phyloP scores from a whole-genome alignment of 2,329 filamentous ascomycete genomes.

The Raffaelea ambrosiae region DNA sequence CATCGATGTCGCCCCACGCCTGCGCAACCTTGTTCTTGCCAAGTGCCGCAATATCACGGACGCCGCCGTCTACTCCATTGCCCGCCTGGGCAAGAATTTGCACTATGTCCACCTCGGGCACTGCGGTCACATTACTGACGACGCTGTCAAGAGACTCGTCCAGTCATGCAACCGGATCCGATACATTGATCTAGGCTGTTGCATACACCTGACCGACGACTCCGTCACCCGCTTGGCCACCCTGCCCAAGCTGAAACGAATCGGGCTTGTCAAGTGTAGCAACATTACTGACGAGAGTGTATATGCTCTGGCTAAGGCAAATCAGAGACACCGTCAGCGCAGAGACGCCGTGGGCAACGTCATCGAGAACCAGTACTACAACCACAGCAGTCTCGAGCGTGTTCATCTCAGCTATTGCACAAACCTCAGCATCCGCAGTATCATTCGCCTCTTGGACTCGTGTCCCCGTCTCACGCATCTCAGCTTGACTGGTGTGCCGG shows the following conservation, averaged over 20 bases:
- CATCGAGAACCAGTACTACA: conserved; percentile 43
- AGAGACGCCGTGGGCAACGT: conserved; percentile 39
- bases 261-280: conserved; percentile 89
- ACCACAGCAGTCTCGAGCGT: conserved; percentile 67
- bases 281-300: conserved; percentile 88
- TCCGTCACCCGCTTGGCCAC: conserved; percentile 78
- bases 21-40: conserved; percentile 86
- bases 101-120: conserved; percentile 96
- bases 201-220: conserved; percentile 74
- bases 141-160: conserved; percentile 76
- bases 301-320: conserved; percentile 67
- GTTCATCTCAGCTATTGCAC: conserved; percentile 96
- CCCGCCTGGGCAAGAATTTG: conserved; percentile 84
- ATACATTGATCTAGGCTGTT: conserved; percentile 98
- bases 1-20: conserved; percentile 72
- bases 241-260: conserved; percentile 86
- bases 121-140: conserved; percentile 83
- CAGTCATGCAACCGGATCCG: conserved; percentile 84
- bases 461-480: conserved; percentile 91
- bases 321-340: conserved; percentile 40
- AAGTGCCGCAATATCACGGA: conserved; percentile 95
- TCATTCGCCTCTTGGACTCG: conserved; percentile 78
- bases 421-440: conserved; percentile 73
- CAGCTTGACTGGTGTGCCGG: conserved; percentile 85
- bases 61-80: conserved; percentile 76